phyloP scores from a whole-genome alignment of 2,329 filamentous ascomycete genomes.

The Calonectria naviculata region DNA sequence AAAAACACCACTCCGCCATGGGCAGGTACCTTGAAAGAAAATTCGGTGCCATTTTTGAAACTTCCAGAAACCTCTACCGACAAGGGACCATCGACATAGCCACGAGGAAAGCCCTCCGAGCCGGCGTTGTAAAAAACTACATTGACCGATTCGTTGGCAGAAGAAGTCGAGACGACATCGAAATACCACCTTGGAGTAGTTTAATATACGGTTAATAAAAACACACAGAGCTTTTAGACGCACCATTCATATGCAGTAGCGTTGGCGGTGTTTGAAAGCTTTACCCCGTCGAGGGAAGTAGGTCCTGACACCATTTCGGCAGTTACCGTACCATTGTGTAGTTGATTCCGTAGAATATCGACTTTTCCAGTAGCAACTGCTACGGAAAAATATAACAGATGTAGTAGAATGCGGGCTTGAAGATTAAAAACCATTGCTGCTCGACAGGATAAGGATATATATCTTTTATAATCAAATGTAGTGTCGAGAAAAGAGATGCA shows the following conservation, averaged over 20 bases:
- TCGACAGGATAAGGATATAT: not conserved
- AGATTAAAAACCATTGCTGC: not conserved
- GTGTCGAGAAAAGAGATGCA: not conserved
- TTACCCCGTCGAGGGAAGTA: not conserved
- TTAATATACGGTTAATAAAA: not conserved
- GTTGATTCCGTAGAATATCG: not conserved
- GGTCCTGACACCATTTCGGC: not conserved
- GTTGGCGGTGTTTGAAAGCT: not conserved
- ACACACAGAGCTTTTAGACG: not conserved
- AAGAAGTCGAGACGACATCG: not conserved
- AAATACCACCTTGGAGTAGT: not conserved
- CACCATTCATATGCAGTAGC: not conserved
- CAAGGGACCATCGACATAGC: not conserved
- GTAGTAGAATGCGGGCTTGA: not conserved
- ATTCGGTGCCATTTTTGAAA: not conserved
- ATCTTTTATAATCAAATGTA: not conserved
- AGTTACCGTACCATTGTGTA: not conserved
- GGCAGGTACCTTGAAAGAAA: not conserved
- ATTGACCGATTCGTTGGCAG: not conserved
- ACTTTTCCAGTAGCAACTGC: not conserved
- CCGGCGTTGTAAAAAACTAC: not conserved
- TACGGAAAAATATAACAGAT: not conserved
- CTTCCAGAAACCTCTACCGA: not conserved
- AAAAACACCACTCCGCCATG: not conserved
- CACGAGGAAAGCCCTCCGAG: not conserved